Conservation (phyloP, 2,329 filamentous ascomycete genomes). For the Curvularia sp. region DNA sequence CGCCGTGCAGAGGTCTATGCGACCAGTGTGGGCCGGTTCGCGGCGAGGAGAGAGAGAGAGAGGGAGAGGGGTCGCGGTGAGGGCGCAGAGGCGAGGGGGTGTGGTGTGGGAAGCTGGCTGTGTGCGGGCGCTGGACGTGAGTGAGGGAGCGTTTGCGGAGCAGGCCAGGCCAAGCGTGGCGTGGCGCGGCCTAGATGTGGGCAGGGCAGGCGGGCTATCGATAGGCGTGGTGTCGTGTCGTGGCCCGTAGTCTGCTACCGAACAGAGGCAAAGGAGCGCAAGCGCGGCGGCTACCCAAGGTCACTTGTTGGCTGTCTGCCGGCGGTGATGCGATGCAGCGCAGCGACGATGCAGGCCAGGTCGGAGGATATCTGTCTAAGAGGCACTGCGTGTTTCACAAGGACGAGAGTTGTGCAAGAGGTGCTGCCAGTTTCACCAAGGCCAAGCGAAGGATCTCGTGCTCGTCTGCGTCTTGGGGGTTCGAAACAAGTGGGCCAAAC, state of each 20-base stretch:
- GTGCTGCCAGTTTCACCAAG: not conserved
- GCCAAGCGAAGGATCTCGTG: not conserved
- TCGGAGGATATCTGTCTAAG: not conserved
- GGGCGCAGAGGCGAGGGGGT: not conserved
- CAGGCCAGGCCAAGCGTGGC: not conserved
- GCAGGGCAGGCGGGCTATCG: not conserved
- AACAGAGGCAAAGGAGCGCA: not conserved
- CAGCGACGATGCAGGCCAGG: not conserved
- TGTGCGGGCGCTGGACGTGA: conserved; percentile 11
- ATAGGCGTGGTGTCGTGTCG: conserved; percentile 4
- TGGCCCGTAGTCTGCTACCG: not conserved
- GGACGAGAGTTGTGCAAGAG: not conserved
- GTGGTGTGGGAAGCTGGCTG: conserved; percentile 9
- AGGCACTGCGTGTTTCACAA: not conserved
- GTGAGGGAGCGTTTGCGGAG: conserved; percentile 5
- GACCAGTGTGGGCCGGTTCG: conserved; percentile 11
- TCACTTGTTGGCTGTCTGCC: not conserved
- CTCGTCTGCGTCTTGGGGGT: not conserved
- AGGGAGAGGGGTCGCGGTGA: not conserved
- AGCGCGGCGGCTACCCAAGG: not conserved
- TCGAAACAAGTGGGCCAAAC: not conserved
- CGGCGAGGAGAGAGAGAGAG: conserved; percentile 5
- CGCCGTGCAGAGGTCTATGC: conserved; percentile 22
- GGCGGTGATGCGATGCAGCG: not conserved
- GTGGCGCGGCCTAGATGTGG: not conserved